Evolutionary conservation across 2,329 filamentous ascomycete genomes (phyloP).

Genomic region (Neopestalotiopsis sp.): DNA sequence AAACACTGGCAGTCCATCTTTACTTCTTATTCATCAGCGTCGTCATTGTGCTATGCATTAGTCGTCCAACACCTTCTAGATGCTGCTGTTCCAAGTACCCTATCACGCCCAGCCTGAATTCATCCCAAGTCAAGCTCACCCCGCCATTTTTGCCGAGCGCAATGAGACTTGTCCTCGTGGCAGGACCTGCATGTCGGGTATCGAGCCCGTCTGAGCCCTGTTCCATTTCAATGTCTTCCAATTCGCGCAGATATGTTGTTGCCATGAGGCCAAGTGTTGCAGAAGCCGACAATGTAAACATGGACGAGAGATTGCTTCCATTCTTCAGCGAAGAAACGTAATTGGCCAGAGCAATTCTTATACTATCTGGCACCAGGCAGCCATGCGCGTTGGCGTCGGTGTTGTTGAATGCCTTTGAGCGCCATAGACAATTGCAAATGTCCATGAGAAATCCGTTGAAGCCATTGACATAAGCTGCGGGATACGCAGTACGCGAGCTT

Average conservation of each 20-base stretch:
- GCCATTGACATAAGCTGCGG: constrained; percentile 64
- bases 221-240: constrained; percentile 61
- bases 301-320: constrained; percentile 48
- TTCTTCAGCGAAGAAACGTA: constrained; percentile 57
- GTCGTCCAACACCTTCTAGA: constrained; percentile 67
- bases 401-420: constrained; percentile 70
- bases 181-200: constrained; percentile 67
- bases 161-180: constrained; percentile 69
- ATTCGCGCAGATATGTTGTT: constrained; percentile 57
- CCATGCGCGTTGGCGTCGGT: constrained; percentile 67
- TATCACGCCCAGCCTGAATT: constrained; percentile 77
- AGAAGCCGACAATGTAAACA: constrained; percentile 65
- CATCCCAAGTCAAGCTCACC: constrained; percentile 70
- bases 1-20: neutral
- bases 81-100: constrained; percentile 68
- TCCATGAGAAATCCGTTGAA: constrained; percentile 91
- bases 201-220: constrained; percentile 42
- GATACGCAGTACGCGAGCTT: constrained; percentile 46
- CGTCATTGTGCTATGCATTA: constrained; percentile 85
- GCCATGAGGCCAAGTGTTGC: constrained; percentile 61
- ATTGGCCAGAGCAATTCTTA: constrained; percentile 49
- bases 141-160: constrained; percentile 70
- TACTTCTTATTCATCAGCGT: constrained; percentile 61
- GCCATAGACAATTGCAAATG: constrained; percentile 83
- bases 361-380: constrained; percentile 51